These are phyloP conservation scores for Coniochaeta pulveracea DNA, from an alignment of 2,329 filamentous ascomycete species.

Conservation along the genomic window DNA sequence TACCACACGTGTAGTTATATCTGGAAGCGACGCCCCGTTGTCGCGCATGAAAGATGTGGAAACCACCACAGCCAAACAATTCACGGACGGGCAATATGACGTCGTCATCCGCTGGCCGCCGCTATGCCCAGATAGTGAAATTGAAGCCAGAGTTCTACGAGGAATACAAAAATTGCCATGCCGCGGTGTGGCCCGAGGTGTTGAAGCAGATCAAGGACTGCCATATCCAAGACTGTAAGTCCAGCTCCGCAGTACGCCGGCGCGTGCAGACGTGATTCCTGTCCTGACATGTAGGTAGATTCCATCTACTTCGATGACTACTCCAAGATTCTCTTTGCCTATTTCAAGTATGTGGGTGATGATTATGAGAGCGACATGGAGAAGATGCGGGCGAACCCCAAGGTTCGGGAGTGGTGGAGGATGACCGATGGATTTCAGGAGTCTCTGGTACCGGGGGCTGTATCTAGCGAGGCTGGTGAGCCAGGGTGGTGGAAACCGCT, in stretches of 20 bases:
- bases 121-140: constrained; percentile 62
- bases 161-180: constrained; percentile 65
- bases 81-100: constrained; percentile 1
- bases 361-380: constrained; percentile 67
- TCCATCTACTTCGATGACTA: constrained; percentile 60
- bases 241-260: too few species aligned
- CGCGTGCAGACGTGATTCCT: too few species aligned
- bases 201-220: constrained; percentile 64
- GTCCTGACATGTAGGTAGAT: constrained; percentile 34
- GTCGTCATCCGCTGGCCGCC: constrained; percentile 23
- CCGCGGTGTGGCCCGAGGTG: constrained; percentile 67
- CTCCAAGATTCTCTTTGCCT: constrained; percentile 57
- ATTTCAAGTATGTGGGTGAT: constrained; percentile 68
- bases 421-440: constrained; percentile 72
- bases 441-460: constrained; percentile 46
- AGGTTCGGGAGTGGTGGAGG: constrained; percentile 68
- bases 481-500: constrained; percentile 59
- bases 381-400: constrained; percentile 59
- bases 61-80: neutral
- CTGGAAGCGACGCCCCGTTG: too few species aligned
- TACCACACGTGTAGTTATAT: too few species aligned
- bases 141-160: constrained; percentile 55
- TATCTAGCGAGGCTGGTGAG: constrained; percentile 44
- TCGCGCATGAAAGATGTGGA: neutral
- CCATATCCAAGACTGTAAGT: constrained; percentile 61